These are phyloP conservation scores for Balansia obtecta DNA, from an alignment of 2,329 filamentous ascomycete genomes.

Conservation along the genomic window DNA sequence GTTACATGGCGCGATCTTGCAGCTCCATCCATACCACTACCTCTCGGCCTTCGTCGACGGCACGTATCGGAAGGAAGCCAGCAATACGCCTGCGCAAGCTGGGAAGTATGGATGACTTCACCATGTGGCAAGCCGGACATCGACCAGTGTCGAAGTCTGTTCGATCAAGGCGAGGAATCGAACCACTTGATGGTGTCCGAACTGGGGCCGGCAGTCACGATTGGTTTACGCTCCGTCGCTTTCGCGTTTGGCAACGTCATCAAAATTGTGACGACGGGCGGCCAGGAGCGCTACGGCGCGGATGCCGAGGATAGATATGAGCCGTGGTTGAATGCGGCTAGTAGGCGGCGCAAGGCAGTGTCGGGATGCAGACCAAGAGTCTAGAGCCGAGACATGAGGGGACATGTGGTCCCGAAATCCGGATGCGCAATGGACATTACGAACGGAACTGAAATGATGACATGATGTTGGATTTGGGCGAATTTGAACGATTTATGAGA, in stretches of 20 bases:
- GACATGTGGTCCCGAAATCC: background rate
- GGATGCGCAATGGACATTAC: background rate
- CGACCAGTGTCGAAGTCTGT: slow-evolving; percentile 34
- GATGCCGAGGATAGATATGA: slow-evolving; percentile 20
- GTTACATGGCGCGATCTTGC: slow-evolving; percentile 15
- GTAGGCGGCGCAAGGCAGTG: slow-evolving; percentile 25
- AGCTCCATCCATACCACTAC: background rate
- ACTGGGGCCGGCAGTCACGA: slow-evolving; percentile 49
- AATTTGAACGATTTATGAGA: no score
- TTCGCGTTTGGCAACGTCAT: slow-evolving; percentile 61
- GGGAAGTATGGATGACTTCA: slow-evolving; percentile 44
- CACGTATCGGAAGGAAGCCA: background rate
- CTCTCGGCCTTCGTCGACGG: slow-evolving; percentile 2
- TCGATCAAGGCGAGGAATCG: slow-evolving; percentile 25
- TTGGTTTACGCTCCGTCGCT: slow-evolving; percentile 54
- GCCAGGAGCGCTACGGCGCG: slow-evolving; percentile 49
- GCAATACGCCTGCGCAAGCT: slow-evolving; percentile 15
- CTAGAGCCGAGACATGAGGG: background rate
- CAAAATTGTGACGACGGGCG: slow-evolving; percentile 53
- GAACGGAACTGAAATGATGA: background rate
- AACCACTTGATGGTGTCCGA: slow-evolving; percentile 51
- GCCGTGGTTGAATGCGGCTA: slow-evolving; percentile 21
- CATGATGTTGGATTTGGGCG: no score
- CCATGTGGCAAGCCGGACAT: slow-evolving; percentile 30
- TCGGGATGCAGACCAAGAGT: slow-evolving; percentile 12